phyloP scores from a whole-genome alignment of 371 early-diverging fungal species.

The Zychaea mexicana region DNA sequence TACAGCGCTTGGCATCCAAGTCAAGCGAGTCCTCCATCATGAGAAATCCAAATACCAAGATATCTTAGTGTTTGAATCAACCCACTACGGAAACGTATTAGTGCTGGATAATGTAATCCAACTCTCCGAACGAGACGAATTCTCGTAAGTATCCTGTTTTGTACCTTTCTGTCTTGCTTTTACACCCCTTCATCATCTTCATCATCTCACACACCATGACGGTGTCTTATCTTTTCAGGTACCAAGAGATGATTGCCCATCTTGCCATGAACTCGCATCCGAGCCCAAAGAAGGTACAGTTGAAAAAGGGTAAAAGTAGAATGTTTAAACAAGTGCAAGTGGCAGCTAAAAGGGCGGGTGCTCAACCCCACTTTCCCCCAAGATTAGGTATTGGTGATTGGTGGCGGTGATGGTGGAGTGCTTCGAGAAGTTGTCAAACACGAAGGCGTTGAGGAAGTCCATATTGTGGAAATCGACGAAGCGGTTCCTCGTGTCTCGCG shows the following conservation, averaged over 20 bases:
- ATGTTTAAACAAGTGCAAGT: too few species aligned
- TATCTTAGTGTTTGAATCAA: slow-evolving; percentile 93
- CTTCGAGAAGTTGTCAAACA: slow-evolving; percentile 97
- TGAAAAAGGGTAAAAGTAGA: neutral
- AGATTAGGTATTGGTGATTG: slow-evolving; percentile 90
- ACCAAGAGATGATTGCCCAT: slow-evolving; percentile 99
- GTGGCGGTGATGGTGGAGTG: slow-evolving; percentile 98
- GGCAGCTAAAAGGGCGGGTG: neutral
- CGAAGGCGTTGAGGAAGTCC: slow-evolving; percentile 86
- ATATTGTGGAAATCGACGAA: slow-evolving; percentile 96
- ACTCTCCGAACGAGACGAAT: slow-evolving; percentile 97
- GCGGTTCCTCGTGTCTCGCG: slow-evolving; percentile 91
- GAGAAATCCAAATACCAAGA: slow-evolving; percentile 95
- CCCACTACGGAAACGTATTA: slow-evolving; percentile 93
- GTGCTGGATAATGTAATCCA: slow-evolving; percentile 98
- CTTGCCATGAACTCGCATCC: slow-evolving; percentile 94
- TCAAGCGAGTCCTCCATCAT: slow-evolving; percentile 89
- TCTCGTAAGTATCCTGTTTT: slow-evolving; percentile 67
- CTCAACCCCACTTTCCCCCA: neutral
- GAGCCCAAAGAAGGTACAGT: slow-evolving; percentile 81
- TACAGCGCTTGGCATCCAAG: slow-evolving; percentile 60
- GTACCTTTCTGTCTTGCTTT: neutral
- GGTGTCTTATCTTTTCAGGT: slow-evolving; percentile 43
- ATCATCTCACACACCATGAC: neutral
- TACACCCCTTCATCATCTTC: neutral